phyloP scores from a whole-genome alignment of 495 filamentous ascomycete genomes.

The Lophiostoma macrostomum region DNA sequence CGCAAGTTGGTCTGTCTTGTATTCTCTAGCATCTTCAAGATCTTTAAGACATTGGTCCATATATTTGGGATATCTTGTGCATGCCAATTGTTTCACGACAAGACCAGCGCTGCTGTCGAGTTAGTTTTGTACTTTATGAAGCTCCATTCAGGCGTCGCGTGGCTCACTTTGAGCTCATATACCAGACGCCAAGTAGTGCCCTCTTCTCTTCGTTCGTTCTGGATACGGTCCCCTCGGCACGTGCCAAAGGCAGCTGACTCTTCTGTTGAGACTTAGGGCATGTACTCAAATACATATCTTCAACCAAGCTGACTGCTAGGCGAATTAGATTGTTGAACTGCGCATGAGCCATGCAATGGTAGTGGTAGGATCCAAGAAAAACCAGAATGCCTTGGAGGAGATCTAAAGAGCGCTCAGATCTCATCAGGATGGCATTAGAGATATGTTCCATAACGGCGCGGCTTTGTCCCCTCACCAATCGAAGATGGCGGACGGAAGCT shows the following conservation, averaged over 20 bases:
- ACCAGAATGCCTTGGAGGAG: conserved; percentile 19
- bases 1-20: conserved; percentile 16
- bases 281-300: conserved; percentile 16
- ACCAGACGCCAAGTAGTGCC: conserved; percentile 17
- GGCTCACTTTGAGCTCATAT: conserved; percentile 19
- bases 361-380: conserved; percentile 16
- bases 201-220: conserved; percentile 19
- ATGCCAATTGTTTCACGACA: conserved; percentile 17
- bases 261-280: conserved; percentile 17
- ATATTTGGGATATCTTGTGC: conserved; percentile 17
- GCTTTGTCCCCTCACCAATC: conserved; percentile 16
- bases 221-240: conserved; percentile 14
- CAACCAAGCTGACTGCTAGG: conserved; percentile 16
- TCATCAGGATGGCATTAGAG: conserved; percentile 17
- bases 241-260: conserved; percentile 16
- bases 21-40: conserved; percentile 18
- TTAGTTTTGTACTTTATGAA: conserved; percentile 18
- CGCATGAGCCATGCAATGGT: conserved; percentile 18
- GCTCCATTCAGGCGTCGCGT: conserved; percentile 15
- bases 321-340: conserved; percentile 17
- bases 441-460: conserved; percentile 18
- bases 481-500: conserved; percentile 18
- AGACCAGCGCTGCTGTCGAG: conserved; percentile 12
- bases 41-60: conserved; percentile 17
- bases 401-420: conserved; percentile 16